Percentiles rank a stretch among this genome's conserved stretches.
Conservation (phyloP, 169 alveolate species). For the Hepatocystis sp. region DNA sequence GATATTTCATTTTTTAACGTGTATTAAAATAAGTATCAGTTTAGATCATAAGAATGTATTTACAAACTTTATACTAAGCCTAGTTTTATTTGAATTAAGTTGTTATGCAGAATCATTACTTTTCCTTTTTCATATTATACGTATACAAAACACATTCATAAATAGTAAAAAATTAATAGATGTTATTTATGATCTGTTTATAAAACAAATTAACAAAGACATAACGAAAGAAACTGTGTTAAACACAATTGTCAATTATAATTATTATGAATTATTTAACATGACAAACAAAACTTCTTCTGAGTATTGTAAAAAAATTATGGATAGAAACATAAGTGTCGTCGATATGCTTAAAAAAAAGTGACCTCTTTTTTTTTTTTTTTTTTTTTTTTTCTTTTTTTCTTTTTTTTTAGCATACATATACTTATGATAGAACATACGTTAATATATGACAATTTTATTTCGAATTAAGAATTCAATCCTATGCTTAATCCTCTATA, state of each 20-base stretch:
- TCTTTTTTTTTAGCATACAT: neutral
- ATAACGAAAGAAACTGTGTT: constrained; percentile 35
- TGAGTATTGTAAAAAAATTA: constrained; percentile 23
- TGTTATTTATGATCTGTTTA: constrained; percentile 41
- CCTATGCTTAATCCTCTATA: constrained; percentile 44
- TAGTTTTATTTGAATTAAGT: constrained; percentile 61
- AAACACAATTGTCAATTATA: constrained; percentile 36
- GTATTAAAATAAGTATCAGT: constrained; percentile 63
- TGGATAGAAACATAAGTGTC: constrained; percentile 39
- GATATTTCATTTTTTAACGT: constrained; percentile 58
- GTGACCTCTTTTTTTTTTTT: neutral
- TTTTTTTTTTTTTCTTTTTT: too few relatives aligned
- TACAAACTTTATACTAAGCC: constrained; percentile 57
- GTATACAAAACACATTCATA: constrained; percentile 57
- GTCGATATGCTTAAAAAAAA: constrained; percentile 31
- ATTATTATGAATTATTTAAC: constrained; percentile 50
- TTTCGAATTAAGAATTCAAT: constrained; percentile 1
- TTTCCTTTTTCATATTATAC: constrained; percentile 44
- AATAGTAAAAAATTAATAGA: constrained; percentile 72
- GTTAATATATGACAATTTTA: too few relatives aligned
- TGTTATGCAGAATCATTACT: constrained; percentile 73
- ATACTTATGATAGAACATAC: neutral
- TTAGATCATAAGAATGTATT: constrained; percentile 48
- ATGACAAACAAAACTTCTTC: constrained; percentile 47
- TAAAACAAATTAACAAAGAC: constrained; percentile 51